These are phyloP conservation scores for Phylloporus scabripes DNA, from an alignment of 768 basidiomycete genomes.

Conservation along the genomic window DNA sequence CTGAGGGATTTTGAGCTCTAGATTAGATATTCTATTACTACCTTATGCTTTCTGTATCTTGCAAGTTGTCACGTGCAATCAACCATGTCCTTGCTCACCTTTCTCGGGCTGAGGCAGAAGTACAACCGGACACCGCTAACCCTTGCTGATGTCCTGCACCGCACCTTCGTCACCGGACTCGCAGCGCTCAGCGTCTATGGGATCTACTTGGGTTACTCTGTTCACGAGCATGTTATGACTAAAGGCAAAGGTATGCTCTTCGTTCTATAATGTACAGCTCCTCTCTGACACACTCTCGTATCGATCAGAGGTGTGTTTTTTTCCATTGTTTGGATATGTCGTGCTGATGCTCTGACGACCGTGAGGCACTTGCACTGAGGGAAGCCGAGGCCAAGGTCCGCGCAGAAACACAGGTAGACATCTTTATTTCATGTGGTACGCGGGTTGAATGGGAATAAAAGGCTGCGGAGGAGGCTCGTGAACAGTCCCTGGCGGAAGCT, in stretches of 20 bases:
- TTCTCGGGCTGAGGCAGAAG: conserved; percentile 24
- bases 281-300: neutral
- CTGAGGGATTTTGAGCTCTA: neutral
- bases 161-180: conserved; percentile 28
- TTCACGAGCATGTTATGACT: conserved; percentile 27
- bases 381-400: conserved; percentile 20
- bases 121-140: conserved; percentile 22
- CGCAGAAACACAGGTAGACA: conserved; percentile 12
- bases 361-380: conserved; percentile 19
- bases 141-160: conserved; percentile 27
- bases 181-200: conserved; percentile 26
- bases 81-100: conserved; percentile 25
- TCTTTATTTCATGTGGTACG: neutral
- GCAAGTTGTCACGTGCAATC: neutral
- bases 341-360: neutral
- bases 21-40: conserved; percentile 14
- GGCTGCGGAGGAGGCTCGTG: conserved; percentile 27
- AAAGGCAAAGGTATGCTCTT: conserved; percentile 28
- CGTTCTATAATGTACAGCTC: neutral
- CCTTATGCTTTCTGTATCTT: conserved; percentile 3
- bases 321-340: neutral
- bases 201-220: conserved; percentile 29
- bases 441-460: conserved; percentile 2
- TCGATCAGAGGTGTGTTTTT: conserved; percentile 18
- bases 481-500: conserved; percentile 27